Base-by-base conservation (phyloP, 441 rosid genomes). In the Arabidopsis lyrata region DNA sequence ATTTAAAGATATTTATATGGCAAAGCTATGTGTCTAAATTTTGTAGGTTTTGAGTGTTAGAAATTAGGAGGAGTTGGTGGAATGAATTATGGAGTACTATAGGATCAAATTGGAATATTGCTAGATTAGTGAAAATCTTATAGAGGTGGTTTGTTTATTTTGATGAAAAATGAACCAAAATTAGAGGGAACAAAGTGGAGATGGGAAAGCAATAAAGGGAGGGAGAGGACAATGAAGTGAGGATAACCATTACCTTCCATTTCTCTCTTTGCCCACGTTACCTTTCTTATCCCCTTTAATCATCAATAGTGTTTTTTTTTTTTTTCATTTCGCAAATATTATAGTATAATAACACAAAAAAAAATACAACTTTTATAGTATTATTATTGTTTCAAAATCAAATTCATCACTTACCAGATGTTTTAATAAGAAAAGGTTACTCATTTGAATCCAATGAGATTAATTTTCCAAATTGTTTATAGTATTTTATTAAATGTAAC, bases 121-220 rank as follows among this genome's bases (percentile, higher is more conserved):
- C 47, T 38, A 48, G 70, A 70, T 55, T 18, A 63, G 66, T 63
- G 54, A 18, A 50, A 31, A 18, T 39, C 44, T 36, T 56, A 9
- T 29, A 16, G 34, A 6, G 20, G 16, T 68, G 63, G 44, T n/a
- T 67, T 38, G 27, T 27, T 55, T 15, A 47, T 22, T 11, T 55
- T 7, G 2, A 24, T 34, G 0, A 20, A 53, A 54, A 54, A 67
- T 3, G 68, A 67, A 1, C 64, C n/a, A 75, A 63, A 75, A 55
- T 9, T 10, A 63, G 71, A 76, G 75, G 59, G 75, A 69, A 20
- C 79, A 76, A 69, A 76, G 71, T 55, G 75, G 60, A 63, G 62
- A 63, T 44, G 44, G 29, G 55, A 70, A 76, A 76, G 62, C 71
- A 63, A 76, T 70, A 70, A 76, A 70, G 70, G 20, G 29, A 53